Base-by-base conservation (phyloP, 257 asterid species). In the Nicotiana paniculata region DNA sequence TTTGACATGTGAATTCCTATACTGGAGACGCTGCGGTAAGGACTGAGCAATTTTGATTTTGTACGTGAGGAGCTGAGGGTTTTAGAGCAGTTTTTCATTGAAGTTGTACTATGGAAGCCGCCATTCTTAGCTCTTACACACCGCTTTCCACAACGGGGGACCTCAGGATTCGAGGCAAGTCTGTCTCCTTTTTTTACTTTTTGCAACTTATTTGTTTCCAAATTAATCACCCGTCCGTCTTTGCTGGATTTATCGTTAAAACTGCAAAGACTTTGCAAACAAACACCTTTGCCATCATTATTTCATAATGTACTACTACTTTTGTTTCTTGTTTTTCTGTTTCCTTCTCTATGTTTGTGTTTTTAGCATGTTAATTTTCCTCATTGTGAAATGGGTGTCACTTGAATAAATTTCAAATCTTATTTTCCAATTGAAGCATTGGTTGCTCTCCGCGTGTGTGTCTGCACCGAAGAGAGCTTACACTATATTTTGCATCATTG, bases 41-140 rank as follows among this genome's bases (percentile, higher is more conserved):
- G 24, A 48, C 48, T 58, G 81, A n/a, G 1, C 35, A 77, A 39
- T 75, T 82, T 33, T 68, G 35, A 33, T 32, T 43, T 28, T 16
- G 3, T n/a, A 6, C 43, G 6, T 35, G 58, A 69, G 84, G 48
- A 63, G 53, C 30, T 59, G 18, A 26, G 54, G 55, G 37, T 37
- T 68, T 43, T 65, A 70, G 46, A 75, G 67, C 32, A 53, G 46
- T 79, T 43, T n/a, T 26, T 64, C 55, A 46, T 43, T 55, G 33
- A 30, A 32, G 53, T 66, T 84, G 81, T 86, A 68, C 86, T 85
- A 93, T 94, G 98, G 95, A 90, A 84, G 88, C 93, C 12, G 51
- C 92, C 83, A 88, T 88, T 68, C 84, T 90, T 59, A 83, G 86
- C 78, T 87, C 93, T 70, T 91, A 80, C 48, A 81, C 81, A 82